Evolutionary conservation across 805 yeast genomes (phyloP), one percentile per base, ranked within the genome.

Genomic region (Barnettozyma wickerhamii): DNA sequence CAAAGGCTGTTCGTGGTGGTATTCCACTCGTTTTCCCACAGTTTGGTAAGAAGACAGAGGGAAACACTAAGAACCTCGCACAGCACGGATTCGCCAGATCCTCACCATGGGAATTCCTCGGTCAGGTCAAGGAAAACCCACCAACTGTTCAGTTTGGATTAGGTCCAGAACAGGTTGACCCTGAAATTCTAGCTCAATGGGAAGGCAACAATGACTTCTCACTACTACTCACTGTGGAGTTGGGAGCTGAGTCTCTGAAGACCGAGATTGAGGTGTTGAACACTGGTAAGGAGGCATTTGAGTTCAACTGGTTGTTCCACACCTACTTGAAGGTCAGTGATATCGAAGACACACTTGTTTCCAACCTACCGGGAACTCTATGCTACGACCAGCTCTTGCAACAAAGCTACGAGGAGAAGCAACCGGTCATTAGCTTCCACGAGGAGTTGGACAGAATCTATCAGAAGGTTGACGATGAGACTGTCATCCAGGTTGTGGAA

Each of bases 11-110:
- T 15, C 77, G 99, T 61, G 99, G 99, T 49, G 99, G 99, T 38
- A 86, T 93, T 39, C 99, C 99, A 10, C 68, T 93, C 19, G 98
- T 91, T 7, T 93, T 93, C 73, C 99, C 99, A 3, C 86, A 83
- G 2, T 85, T 85, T 55, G 98, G 99, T 45, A 89, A 79, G 50
- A 62, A 80, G 49, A 69, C 74, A 7, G 40, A 39, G 41, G 84
- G 85, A 4, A 65, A 67, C 28, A 77, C 89, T 30, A 71, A 68
- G 38, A 61, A 73, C 27, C 74, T 93, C 49, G 97, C 97, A 15
- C 98, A 93, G 66, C 99, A 93, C 60, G 99, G 99, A 2, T 85
- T 93, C 66, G 99, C 96, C 15, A 75, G 99, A 63, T 83, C 77
- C 62, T 81, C 91, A 12, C 66, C 72, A 3, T 93, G 99, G 99